Evolutionary conservation across 208 protist species (phyloP), one percentile per base, ranked within the genome.

Genomic region (Kentomonas sorsogonicus): DNA sequence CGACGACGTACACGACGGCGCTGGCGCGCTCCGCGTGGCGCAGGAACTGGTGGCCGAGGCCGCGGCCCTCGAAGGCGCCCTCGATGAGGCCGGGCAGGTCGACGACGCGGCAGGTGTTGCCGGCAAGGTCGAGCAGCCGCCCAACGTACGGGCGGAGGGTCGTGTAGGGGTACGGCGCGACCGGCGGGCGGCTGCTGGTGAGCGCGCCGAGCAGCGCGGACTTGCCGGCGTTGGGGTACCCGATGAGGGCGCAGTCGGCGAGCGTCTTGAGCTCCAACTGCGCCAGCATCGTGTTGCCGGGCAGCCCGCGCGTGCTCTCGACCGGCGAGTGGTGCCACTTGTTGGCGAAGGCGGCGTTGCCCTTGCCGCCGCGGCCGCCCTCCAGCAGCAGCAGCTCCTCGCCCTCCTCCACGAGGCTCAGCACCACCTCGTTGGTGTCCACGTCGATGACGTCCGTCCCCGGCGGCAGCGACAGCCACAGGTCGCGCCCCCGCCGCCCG

Each of bases 201-300:
- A 97, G 88, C 45, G 93, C 81, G n/a, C 75, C 76, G 18, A 97
- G 78, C 23, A 97, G 54, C 13, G 89, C 90, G 2, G 89, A 96
- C 74, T 97, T 97, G 5, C 93, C 93, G 3, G 89, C 86, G 47
- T 97, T 97, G 0, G 93, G 90, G 69, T 91, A 95, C 7, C 93
- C 93, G 23, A 97, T 73, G 26, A 97, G 71, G 7, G 86, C 88
- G 45, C 93, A 89, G 67, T 97, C 91, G 7, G 89, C 93, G 50
- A 97, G 84, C 0, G 76, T 83, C 59, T 96, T 96, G 4, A 97
- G 75, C 61, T 96, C 87, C 30, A 97, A 79, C 51, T 91, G 78
- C 10, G 82, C 83, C 15, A 95, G 69, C 84, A 94, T 90, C 3
- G 85, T 92, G 67, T 93, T 93, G 18, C 91, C 91, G 0, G 88